Evolutionary conservation across 768 basidiomycete species (phyloP), one percentile per base, ranked within the genome.

Genomic region (Mycena crocata): DNA sequence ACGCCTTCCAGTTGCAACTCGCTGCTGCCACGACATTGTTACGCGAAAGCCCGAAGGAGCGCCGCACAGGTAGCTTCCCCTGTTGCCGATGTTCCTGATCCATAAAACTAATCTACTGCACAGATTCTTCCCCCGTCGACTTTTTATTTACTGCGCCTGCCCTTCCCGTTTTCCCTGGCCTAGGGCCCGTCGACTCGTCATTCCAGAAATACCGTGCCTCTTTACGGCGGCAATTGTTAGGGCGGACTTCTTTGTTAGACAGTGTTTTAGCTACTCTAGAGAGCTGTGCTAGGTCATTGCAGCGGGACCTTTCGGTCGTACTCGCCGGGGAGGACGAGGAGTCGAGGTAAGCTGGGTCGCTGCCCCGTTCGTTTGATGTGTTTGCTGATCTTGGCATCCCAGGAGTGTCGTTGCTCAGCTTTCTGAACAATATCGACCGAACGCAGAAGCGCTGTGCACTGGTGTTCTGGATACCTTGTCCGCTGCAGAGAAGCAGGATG

Each of bases 141-240:
- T 86, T 85, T 71, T 77, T 93, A 23, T 93, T 92, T 76, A 81
- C 82, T 37, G 76, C 86, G 10, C 82, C 85, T 19, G 77, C 84
- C 8, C 79, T 87, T 62, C 85, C 88, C 13, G 77, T 84, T 4
- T 72, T 82, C 21, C 80, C 77, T 21, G 76, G 76, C 54, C 67
- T 76, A 46, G 82, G 78, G 48, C 73, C 77, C 62, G 77, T 77
- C 19, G 81, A 86, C 63, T 75, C 79, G 21, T 80, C 87, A 2
- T 90, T 94, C 72, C 83, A 85, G 45, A 86, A 83, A 71, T 94
- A 93, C 73, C 88, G 86, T 68, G 69, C 78, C n/a, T 77, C 85
- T 4, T 73, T 95, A 37, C 87, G 83, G 60, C 85, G 85, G 46
- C 91, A 91, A 66, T 79, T 94, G n/a, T 70, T 84, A 24, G 88